Evolutionary conservation across 1,139 yeast species (phyloP).

Genomic region (Pichia inconspicua): DNA sequence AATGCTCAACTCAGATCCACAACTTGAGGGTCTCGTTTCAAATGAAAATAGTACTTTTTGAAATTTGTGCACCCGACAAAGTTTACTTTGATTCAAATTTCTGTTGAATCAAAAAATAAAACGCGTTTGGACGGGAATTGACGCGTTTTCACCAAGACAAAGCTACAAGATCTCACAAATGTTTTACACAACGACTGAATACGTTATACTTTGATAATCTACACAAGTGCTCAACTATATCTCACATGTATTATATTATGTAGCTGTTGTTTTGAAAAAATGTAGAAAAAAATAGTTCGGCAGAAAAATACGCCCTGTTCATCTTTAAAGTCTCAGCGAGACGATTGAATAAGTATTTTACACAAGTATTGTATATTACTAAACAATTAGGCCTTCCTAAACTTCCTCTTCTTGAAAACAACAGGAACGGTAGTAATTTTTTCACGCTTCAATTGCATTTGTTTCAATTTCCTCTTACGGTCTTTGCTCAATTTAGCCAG

Average conservation of each 20-base stretch:
- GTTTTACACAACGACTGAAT: too few species aligned
- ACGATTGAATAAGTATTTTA: too few species aligned
- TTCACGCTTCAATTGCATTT: conserved; percentile 54
- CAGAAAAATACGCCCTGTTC: neutral
- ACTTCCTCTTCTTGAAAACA: conserved; percentile 36
- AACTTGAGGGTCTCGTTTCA: neutral
- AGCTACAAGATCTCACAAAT: too few species aligned
- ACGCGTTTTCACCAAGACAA: too few species aligned
- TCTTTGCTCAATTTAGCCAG: conserved; percentile 61
- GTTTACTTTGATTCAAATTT: neutral
- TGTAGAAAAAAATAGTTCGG: neutral
- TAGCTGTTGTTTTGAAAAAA: too few species aligned
- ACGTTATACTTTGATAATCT: too few species aligned
- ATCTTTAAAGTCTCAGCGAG: neutral
- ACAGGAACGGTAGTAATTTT: conserved; percentile 84
- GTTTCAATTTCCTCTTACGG: conserved; percentile 58
- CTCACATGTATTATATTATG: too few species aligned
- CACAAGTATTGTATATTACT: too few species aligned
- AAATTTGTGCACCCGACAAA: neutral
- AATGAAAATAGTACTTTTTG: neutral
- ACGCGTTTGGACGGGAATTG: neutral
- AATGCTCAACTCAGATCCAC: neutral
- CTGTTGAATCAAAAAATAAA: neutral
- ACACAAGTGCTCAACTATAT: too few species aligned
- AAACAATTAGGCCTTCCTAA: conserved; percentile 1